Base-by-base conservation (phyloP, 2,329 filamentous ascomycete species). In the Claviceps digitariae region DNA sequence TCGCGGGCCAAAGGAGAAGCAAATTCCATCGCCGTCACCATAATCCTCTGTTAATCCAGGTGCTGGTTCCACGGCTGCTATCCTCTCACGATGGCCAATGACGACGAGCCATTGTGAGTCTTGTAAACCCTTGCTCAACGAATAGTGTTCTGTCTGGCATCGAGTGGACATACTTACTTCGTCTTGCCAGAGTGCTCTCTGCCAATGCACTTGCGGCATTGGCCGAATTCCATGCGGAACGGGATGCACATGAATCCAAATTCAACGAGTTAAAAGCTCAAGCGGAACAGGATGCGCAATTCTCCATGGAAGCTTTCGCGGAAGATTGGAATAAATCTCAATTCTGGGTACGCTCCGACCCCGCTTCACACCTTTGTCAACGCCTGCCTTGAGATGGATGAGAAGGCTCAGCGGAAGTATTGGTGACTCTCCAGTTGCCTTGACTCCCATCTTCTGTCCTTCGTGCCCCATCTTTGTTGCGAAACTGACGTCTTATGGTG, bases 271-370 rank as follows among this genome's bases (percentile, higher is more conserved):
- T 91, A 51, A 82, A 82, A 67, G 70, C 72, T 12, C 72, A 75
- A 38, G 80, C 82, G 1, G 83, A 86, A 62, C 70, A 76, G 48
- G 72, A 76, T 29, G 54, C 57, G 34, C 64, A 66, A 41, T 57
- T 78, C 52, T 73, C 70, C 17, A 91, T 91, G 79, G 80, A 86
- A 31, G 72, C 77, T 1, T 93, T 91, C 61, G 74, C 75, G 1
- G 87, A 91, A 67, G 84, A 91, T 66, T 93, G 87, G 87, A 87
- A 90, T 63, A 79, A 84, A 62, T 85, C 80, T 57, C 87, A 91
- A 68, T 93, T 93, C 63, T 93, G 87, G 87, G 83, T 87, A 72
- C 41, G 74, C 64, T 20, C 34, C 34, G 44, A n/a, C 23, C 17
- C 23, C n/a, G 4, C 5, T 10, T 12, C 12, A 12, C 9, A 21